A percentile compares a stretch with the other conserved stretches of the same genome.
Conservation (phyloP, 257 asterid genomes). For the Solanum paucissectum region DNA sequence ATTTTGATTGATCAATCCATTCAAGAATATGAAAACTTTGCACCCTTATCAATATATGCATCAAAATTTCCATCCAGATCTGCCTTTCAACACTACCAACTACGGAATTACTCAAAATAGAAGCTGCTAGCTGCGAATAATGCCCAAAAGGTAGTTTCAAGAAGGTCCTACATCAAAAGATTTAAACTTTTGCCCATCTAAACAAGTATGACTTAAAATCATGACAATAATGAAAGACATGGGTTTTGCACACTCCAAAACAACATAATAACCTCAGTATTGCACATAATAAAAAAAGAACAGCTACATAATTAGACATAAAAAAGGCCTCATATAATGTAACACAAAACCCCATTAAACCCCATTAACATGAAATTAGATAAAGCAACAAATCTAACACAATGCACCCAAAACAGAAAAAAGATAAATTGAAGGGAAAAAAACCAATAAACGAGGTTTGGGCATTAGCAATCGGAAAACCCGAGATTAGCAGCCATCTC, state of each 20-base stretch:
- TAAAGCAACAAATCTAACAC: neutral
- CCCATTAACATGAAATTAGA: neutral
- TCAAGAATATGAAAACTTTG: neutral
- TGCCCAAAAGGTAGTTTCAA: neutral
- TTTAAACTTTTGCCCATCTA: neutral
- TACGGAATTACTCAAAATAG: neutral
- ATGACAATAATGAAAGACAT: neutral
- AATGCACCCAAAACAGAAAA: neutral
- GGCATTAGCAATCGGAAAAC: neutral
- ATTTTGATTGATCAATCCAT: neutral
- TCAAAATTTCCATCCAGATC: neutral
- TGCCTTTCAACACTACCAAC: neutral
- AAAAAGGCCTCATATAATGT: neutral
- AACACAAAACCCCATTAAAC: neutral
- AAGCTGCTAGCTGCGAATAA: neutral
- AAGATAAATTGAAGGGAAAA: neutral
- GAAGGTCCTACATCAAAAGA: neutral
- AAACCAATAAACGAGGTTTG: neutral
- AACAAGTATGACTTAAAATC: neutral
- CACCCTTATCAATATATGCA: neutral
- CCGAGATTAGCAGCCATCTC: neutral
- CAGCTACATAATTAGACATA: neutral
- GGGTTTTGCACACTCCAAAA: neutral
- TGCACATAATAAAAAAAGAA: neutral
- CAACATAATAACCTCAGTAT: neutral